Evolutionary conservation across 805 yeast species (phyloP).

Genomic region (Candida methanosorbosa): DNA sequence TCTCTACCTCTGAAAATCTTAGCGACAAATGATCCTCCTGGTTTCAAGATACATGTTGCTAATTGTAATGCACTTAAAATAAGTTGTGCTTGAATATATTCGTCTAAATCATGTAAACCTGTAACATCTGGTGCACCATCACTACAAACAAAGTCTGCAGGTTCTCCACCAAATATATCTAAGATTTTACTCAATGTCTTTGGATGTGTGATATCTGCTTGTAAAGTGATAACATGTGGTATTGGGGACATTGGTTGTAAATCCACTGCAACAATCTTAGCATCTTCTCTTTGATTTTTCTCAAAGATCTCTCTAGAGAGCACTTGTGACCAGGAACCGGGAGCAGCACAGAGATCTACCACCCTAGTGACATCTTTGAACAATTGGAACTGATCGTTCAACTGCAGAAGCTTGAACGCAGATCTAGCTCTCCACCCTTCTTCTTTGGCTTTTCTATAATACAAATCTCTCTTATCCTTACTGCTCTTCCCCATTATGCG

Average conservation of each 20-base stretch:
- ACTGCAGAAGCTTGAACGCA: constrained; percentile 86
- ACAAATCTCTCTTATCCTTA: constrained; percentile 89
- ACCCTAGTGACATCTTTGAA: constrained; percentile 70
- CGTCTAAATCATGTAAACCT: constrained; percentile 93
- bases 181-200: constrained; percentile 69
- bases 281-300: constrained; percentile 20
- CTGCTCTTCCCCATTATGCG: constrained; percentile 80
- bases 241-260: constrained; percentile 97
- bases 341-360: constrained; percentile 97
- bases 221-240: constrained; percentile 80
- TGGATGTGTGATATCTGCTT: constrained; percentile 97
- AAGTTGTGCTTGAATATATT: constrained; percentile 92
- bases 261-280: constrained; percentile 86
- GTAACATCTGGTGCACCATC: constrained; percentile 99
- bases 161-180: constrained; percentile 79
- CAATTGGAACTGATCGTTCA: constrained; percentile 83
- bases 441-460: constrained; percentile 91
- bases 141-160: constrained; percentile 92
- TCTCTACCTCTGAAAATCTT: constrained; percentile 95
- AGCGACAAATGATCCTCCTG: constrained; percentile 92
- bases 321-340: constrained; percentile 98
- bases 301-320: constrained; percentile 60
- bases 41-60: constrained; percentile 80
- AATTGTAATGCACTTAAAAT: constrained; percentile 86
- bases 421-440: constrained; percentile 98